Evolutionary conservation across 306 rosid genomes (phyloP).

Genomic region (Corylus avellana): DNA sequence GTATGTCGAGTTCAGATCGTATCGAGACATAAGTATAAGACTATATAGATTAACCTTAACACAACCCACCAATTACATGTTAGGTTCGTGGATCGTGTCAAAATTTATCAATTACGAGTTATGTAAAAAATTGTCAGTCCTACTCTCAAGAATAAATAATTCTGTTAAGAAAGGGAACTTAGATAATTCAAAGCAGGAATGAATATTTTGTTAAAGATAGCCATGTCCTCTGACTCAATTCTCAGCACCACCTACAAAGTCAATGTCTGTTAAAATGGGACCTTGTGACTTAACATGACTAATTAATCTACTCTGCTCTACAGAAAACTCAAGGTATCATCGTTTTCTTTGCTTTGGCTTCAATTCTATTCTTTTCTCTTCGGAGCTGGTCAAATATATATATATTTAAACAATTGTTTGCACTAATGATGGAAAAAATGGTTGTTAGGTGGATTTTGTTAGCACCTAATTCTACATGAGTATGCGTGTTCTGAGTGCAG

Average conservation of each 20-base stretch:
- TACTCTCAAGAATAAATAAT: not conserved
- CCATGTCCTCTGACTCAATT: not conserved
- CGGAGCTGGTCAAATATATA: not conserved
- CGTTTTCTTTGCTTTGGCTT: not conserved
- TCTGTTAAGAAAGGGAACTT: not conserved
- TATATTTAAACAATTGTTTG: not conserved
- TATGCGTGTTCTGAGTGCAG: not conserved
- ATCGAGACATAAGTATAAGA: too few relatives aligned
- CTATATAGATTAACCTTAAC: too few relatives aligned
- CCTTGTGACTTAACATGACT: not conserved
- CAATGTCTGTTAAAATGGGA: not conserved
- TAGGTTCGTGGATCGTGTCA: too few relatives aligned
- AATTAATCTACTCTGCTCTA: not conserved
- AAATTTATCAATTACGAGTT: too few relatives aligned
- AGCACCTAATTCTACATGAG: not conserved
- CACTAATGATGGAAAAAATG: not conserved
- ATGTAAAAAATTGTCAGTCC: too few relatives aligned
- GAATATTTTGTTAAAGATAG: not conserved
- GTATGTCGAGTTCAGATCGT: too few relatives aligned
- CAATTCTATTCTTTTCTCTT: not conserved
- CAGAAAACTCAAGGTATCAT: not conserved
- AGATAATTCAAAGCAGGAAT: not conserved
- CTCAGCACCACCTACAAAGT: not conserved
- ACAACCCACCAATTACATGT: too few relatives aligned
- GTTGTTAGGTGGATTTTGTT: constrained; percentile 1